Conservation (phyloP, 148 eudicot genomes). For the Camellia granthamiana region DNA sequence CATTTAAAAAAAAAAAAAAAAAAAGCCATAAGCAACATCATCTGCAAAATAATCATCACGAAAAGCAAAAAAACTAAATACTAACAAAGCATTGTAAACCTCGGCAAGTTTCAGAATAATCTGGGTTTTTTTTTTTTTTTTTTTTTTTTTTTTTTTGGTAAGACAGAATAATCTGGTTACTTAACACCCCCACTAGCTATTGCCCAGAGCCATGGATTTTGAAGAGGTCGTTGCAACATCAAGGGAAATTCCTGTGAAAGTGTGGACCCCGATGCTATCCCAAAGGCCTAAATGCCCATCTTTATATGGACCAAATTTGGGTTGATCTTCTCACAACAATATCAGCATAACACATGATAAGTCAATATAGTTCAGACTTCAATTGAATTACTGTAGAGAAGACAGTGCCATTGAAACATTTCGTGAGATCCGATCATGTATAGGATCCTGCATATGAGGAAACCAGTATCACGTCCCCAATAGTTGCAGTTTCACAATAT, state of each 20-base stretch:
- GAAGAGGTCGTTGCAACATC: background rate
- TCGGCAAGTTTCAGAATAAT: background rate
- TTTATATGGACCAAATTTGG: background rate
- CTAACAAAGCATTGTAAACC: background rate
- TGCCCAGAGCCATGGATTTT: background rate
- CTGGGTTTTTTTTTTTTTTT: background rate
- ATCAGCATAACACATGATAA: background rate
- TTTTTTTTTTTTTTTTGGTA: too few relatives aligned
- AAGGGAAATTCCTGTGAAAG: background rate
- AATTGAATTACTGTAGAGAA: conserved; percentile 31
- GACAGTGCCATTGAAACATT: conserved; percentile 69
- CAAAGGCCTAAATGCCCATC: background rate
- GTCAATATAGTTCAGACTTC: background rate
- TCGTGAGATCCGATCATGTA: conserved; percentile 78
- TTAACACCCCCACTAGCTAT: background rate
- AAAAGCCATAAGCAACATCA: background rate
- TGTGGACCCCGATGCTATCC: background rate
- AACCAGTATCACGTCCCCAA: background rate
- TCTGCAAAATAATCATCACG: background rate
- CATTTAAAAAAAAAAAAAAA: background rate
- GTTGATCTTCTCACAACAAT: background rate
- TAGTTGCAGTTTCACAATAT: background rate
- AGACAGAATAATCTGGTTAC: background rate
- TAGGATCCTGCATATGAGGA: conserved; percentile 52
- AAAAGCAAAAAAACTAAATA: background rate